Percentiles rank a stretch among this genome's conserved stretches.
Conservation (phyloP, 2,329 filamentous ascomycete genomes). For the Dactylellina haptotyla region DNA sequence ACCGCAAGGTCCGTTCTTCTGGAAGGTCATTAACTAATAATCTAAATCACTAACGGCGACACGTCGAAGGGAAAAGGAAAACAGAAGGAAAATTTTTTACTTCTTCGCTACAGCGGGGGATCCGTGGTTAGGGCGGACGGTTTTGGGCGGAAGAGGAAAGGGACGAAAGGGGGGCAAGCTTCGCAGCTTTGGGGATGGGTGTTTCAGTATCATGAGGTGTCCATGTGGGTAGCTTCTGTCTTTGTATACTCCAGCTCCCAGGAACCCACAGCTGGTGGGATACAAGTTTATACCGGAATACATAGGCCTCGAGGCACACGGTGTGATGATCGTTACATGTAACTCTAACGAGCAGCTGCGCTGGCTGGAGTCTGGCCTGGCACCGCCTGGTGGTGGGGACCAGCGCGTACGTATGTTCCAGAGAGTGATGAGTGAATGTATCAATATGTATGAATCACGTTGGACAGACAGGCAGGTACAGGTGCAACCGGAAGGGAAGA, state of each 20-base stretch:
- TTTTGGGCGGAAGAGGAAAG: constrained; percentile 17
- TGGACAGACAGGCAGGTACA: background rate
- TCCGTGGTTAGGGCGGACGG: constrained; percentile 3
- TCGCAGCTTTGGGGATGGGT: constrained; percentile 11
- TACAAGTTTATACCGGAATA: no score
- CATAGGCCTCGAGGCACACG: no score
- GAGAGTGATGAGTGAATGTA: no score
- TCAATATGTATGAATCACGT: background rate
- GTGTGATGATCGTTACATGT: no score
- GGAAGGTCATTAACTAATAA: no score
- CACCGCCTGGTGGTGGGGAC: no score
- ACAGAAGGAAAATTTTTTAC: constrained; percentile 3
- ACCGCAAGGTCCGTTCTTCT: constrained; percentile 19
- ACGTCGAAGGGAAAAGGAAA: constrained; percentile 12
- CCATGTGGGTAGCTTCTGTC: constrained; percentile 15
- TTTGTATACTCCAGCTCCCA: background rate
- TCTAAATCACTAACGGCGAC: constrained; percentile 21
- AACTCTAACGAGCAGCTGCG: no score
- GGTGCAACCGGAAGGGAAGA: background rate
- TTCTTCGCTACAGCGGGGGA: background rate
- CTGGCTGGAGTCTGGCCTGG: no score
- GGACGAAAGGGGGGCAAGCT: background rate
- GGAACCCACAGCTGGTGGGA: no score
- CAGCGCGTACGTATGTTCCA: background rate
- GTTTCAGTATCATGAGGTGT: constrained; percentile 48